Conservation (phyloP, 768 basidiomycete species). For the Scleroderma citrinum region DNA sequence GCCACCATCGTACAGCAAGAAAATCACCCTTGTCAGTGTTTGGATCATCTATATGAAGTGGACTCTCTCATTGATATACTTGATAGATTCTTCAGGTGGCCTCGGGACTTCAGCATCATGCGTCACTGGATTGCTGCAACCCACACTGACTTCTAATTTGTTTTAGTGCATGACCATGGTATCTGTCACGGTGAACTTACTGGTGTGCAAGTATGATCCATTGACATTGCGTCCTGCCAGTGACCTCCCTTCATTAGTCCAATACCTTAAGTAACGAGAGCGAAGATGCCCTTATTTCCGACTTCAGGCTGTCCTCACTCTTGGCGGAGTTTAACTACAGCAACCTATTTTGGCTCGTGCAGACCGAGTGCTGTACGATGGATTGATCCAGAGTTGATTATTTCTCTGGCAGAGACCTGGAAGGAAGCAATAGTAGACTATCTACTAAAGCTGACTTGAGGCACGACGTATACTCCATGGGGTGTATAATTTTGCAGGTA, state of each 20-base stretch:
- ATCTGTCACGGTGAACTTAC: slow-evolving; percentile 17
- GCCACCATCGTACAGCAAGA: background rate
- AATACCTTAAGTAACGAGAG: slow-evolving; percentile 37
- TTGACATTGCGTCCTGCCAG: background rate
- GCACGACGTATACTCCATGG: slow-evolving; percentile 41
- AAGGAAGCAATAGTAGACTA: background rate
- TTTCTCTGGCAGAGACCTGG: slow-evolving; percentile 28
- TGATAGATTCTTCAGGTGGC: slow-evolving; percentile 26
- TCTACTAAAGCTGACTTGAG: slow-evolving; percentile 11
- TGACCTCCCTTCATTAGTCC: slow-evolving; percentile 19
- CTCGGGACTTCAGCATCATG: slow-evolving; percentile 35
- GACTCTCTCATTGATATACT: background rate
- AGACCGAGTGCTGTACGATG: background rate
- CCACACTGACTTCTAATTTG: background rate
- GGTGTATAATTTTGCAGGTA: slow-evolving; percentile 14
- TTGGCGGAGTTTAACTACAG: slow-evolving; percentile 5
- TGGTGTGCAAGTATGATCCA: slow-evolving; percentile 5
- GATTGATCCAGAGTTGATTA: slow-evolving; percentile 17
- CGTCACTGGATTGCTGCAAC: slow-evolving; percentile 7
- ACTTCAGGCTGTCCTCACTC: slow-evolving; percentile 36
- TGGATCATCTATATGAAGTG: background rate
- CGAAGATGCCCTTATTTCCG: slow-evolving; percentile 34
- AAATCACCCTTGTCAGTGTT: background rate
- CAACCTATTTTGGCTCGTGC: slow-evolving; percentile 5
- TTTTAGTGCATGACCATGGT: background rate